These are phyloP conservation scores for Tarenaya hassleriana DNA, from an alignment of 345 rosid genomes.

Conservation along the genomic window DNA sequence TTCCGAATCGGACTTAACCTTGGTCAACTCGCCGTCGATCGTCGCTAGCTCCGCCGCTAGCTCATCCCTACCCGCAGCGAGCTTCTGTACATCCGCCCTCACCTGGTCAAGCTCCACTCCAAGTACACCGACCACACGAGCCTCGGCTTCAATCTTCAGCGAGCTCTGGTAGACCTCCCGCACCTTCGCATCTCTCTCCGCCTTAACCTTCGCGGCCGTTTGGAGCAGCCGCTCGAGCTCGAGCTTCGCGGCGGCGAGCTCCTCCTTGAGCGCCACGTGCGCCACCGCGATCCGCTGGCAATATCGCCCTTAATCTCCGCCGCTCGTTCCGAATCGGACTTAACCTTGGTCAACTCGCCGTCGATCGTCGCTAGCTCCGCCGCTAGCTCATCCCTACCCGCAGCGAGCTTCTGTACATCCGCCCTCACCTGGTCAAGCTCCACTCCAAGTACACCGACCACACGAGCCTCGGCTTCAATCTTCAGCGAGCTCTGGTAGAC, in stretches of 20 bases:
- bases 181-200: slow-evolving; percentile 58
- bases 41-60: slow-evolving; percentile 34
- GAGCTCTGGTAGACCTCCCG: slow-evolving; percentile 62
- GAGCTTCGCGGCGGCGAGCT: slow-evolving; percentile 47
- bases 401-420: slow-evolving; percentile 40
- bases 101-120: slow-evolving; percentile 54
- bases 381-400: slow-evolving; percentile 37
- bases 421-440: slow-evolving; percentile 54
- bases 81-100: slow-evolving; percentile 39
- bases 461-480: slow-evolving; percentile 59
- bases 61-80: slow-evolving; percentile 38
- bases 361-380: slow-evolving; percentile 37
- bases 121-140: slow-evolving; percentile 44
- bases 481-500: slow-evolving; percentile 57
- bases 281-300: too few species aligned
- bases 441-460: slow-evolving; percentile 36
- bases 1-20: slow-evolving; percentile 42
- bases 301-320: slow-evolving; percentile 43
- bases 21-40: slow-evolving; percentile 37
- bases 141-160: slow-evolving; percentile 59
- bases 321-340: slow-evolving; percentile 38
- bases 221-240: slow-evolving; percentile 43
- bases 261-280: slow-evolving; percentile 67
- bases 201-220: slow-evolving; percentile 43
- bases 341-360: slow-evolving; percentile 42